Conservation (phyloP, 2,329 filamentous ascomycete species). For the Tolypocladium sp. region DNA sequence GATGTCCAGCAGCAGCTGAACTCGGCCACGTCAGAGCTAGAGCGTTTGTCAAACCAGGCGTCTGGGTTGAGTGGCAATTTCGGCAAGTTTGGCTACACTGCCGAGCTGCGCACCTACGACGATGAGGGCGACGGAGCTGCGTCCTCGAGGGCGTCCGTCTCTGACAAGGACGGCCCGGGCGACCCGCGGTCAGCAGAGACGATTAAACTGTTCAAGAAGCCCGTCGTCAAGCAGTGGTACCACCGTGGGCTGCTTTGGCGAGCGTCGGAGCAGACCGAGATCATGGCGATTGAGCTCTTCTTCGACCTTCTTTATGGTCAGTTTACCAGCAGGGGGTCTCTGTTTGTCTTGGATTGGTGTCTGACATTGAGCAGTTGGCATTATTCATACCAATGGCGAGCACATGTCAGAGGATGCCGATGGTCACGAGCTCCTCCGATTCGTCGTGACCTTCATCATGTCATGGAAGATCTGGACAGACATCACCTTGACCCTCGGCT, state of each 20-base stretch:
- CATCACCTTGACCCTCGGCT: slow-evolving; percentile 44
- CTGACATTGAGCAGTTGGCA: slow-evolving; percentile 35
- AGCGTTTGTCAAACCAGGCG: slow-evolving; percentile 42
- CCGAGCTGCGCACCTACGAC: slow-evolving; percentile 42
- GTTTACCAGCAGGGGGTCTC: not conserved
- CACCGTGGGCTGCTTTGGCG: slow-evolving; percentile 57
- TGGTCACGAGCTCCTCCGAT: slow-evolving; percentile 46
- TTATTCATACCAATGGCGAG: slow-evolving; percentile 56
- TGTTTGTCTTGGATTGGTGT: not conserved
- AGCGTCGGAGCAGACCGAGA: slow-evolving; percentile 47
- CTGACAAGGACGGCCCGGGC: not conserved
- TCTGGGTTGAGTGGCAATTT: slow-evolving; percentile 53
- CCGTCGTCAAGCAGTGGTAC: slow-evolving; percentile 56
- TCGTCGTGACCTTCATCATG: slow-evolving; percentile 52
- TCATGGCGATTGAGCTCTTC: slow-evolving; percentile 56
- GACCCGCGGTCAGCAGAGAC: slow-evolving; percentile 27
- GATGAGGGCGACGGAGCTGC: slow-evolving; percentile 8
- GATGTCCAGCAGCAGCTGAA: slow-evolving; percentile 43
- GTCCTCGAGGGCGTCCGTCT: slow-evolving; percentile 12
- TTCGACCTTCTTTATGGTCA: slow-evolving; percentile 49
- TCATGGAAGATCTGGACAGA: slow-evolving; percentile 58
- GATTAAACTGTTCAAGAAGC: slow-evolving; percentile 49
- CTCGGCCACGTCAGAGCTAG: slow-evolving; percentile 40
- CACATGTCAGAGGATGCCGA: slow-evolving; percentile 46
- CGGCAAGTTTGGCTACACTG: slow-evolving; percentile 52